Evolutionary conservation across 495 filamentous ascomycete genomes (phyloP).

Genomic region (Astrothelium subdiscretum): DNA sequence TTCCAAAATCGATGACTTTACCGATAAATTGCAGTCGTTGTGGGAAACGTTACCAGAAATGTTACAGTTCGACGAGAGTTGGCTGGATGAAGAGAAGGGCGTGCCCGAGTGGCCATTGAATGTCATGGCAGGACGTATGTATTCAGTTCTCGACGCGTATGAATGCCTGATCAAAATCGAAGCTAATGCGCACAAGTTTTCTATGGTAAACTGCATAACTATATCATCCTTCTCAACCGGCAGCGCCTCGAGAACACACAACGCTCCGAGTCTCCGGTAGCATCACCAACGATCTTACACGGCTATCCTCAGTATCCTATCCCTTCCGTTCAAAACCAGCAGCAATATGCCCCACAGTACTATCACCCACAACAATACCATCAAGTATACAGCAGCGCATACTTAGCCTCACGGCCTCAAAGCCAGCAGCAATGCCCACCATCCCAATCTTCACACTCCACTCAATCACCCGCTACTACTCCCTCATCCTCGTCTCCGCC

Average conservation of each 20-base stretch:
- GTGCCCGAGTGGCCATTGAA: slow-evolving; percentile 36
- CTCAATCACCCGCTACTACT: background rate
- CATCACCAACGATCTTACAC: background rate
- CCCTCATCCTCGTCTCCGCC: background rate
- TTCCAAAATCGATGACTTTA: slow-evolving; percentile 34
- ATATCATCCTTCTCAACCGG: slow-evolving; percentile 36
- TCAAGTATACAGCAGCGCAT: background rate
- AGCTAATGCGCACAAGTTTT: slow-evolving; percentile 18
- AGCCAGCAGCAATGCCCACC: background rate
- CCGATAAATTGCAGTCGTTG: slow-evolving; percentile 28
- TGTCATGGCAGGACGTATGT: slow-evolving; percentile 30
- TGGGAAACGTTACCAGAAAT: slow-evolving; percentile 33
- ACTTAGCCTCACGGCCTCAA: background rate
- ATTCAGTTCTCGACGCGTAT: background rate
- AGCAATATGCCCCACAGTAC: background rate
- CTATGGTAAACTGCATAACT: slow-evolving; percentile 35
- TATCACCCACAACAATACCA: background rate
- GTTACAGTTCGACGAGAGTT: slow-evolving; percentile 35
- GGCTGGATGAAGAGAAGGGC: slow-evolving; percentile 27
- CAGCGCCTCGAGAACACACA: slow-evolving; percentile 26
- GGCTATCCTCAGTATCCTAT: background rate
- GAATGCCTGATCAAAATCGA: background rate
- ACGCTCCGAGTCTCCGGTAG: slow-evolving; percentile 9
- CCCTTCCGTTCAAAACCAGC: background rate
- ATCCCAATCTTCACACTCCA: background rate